phyloP scores from a whole-genome alignment of 2,329 filamentous ascomycete genomes.

The Xylariaceae sp. region DNA sequence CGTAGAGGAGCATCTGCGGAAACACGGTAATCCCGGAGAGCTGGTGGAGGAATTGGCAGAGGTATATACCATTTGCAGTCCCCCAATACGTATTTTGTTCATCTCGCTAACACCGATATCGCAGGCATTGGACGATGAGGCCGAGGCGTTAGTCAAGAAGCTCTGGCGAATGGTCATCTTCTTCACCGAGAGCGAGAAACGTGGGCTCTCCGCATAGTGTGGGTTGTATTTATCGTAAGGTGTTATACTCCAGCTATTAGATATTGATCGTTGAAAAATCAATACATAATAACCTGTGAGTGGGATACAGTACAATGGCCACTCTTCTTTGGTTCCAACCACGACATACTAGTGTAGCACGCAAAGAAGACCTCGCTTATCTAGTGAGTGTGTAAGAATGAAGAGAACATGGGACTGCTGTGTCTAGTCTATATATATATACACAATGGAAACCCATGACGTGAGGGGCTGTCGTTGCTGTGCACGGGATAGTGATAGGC shows the following conservation, averaged over 20 bases:
- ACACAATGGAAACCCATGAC: background rate
- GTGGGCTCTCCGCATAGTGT: slow-evolving; percentile 64
- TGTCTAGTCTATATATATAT: background rate
- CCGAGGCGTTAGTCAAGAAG: slow-evolving; percentile 89
- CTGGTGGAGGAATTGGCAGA: slow-evolving; percentile 80
- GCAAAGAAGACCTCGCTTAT: background rate
- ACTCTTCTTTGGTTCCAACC: background rate
- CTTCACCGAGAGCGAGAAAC: slow-evolving; percentile 90
- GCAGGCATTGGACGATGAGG: slow-evolving; percentile 87
- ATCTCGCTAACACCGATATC: slow-evolving; percentile 28
- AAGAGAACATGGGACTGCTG: background rate
- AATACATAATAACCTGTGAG: background rate
- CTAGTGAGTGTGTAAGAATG: background rate
- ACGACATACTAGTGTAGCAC: background rate
- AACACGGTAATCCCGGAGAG: slow-evolving; percentile 67
- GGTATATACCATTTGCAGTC: slow-evolving; percentile 39
- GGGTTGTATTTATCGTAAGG: too few relatives aligned
- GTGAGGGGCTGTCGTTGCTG: background rate
- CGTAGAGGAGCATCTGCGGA: slow-evolving; percentile 79
- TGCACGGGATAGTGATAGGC: too few relatives aligned
- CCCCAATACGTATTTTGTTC: background rate
- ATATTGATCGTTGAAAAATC: background rate
- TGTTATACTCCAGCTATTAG: too few relatives aligned
- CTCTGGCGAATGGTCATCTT: slow-evolving; percentile 98
- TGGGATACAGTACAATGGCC: background rate